phyloP scores from a whole-genome alignment of 176 grass and related monocot genomes.

The Oryza australiensis region DNA sequence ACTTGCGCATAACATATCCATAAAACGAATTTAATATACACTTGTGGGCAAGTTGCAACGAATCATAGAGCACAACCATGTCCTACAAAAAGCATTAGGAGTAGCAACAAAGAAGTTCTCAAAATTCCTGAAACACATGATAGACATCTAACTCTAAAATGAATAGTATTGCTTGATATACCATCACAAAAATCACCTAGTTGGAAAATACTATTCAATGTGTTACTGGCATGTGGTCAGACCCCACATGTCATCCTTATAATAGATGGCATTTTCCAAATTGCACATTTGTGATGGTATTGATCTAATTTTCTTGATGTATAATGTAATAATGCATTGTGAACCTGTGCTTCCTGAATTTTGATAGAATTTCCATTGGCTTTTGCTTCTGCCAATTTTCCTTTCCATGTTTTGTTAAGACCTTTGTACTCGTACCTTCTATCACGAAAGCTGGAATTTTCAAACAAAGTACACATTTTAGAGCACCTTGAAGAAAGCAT shows the following conservation, averaged over 20 bases:
- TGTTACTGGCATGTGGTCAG: background rate
- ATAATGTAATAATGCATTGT: background rate
- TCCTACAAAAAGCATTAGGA: slow-evolving; percentile 63
- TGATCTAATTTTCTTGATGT: background rate
- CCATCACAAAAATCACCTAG: background rate
- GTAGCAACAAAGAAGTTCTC: slow-evolving; percentile 24
- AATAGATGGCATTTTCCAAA: background rate
- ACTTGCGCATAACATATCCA: slow-evolving; percentile 99
- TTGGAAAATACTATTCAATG: background rate
- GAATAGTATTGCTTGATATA: background rate
- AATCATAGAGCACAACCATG: slow-evolving; percentile 98
- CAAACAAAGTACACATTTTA: slow-evolving; percentile 40
- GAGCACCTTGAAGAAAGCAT: slow-evolving; percentile 17
- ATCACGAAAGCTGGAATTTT: slow-evolving; percentile 86
- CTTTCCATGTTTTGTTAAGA: slow-evolving; percentile 98
- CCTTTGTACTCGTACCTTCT: slow-evolving; percentile 99
- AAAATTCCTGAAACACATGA: slow-evolving; percentile 33
- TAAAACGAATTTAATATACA: slow-evolving; percentile 99
- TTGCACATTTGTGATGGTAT: background rate
- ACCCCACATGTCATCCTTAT: background rate
- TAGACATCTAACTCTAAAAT: background rate
- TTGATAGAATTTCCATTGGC: slow-evolving; percentile 81
- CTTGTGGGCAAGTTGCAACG: slow-evolving; percentile 97
- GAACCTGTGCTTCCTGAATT: slow-evolving; percentile 98
- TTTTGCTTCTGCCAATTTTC: slow-evolving; percentile 88